These are phyloP conservation scores for Heritiera littoralis DNA, from an alignment of 345 rosid species.

Conservation along the genomic window DNA sequence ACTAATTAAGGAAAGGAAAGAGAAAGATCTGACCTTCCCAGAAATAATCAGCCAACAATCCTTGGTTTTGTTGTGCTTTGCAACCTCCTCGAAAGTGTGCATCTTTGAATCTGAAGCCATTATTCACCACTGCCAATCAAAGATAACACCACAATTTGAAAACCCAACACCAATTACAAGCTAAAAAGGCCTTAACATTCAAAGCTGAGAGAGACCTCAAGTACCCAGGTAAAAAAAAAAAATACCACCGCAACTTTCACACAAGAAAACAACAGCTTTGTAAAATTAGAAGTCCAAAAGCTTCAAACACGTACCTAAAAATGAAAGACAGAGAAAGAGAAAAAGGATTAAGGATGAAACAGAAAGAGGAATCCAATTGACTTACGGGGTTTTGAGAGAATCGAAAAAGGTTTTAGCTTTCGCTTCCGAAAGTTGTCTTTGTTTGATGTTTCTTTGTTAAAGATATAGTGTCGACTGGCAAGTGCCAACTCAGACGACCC, in stretches of 20 bases:
- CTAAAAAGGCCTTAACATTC: not conserved
- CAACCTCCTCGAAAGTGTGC: constrained; percentile 63
- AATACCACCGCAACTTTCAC: no score
- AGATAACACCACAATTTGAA: constrained; percentile 18
- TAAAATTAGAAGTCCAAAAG: not conserved
- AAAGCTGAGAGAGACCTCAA: not conserved
- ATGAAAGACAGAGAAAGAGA: not conserved
- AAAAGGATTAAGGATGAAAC: constrained; percentile 12
- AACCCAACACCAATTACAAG: constrained; percentile 20
- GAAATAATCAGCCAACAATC: constrained; percentile 89
- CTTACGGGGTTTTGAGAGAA: constrained; percentile 4
- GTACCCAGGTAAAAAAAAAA: not conserved
- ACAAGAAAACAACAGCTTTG: not conserved
- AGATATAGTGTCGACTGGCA: no score
- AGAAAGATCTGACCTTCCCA: constrained; percentile 69
- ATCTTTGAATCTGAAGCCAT: constrained; percentile 73
- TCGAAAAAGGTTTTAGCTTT: not conserved
- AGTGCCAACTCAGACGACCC: not conserved
- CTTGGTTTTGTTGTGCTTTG: constrained; percentile 68
- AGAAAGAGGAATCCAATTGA: constrained; percentile 11
- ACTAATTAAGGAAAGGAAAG: not conserved
- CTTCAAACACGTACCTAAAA: not conserved
- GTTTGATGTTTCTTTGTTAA: no score
- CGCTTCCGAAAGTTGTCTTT: not conserved
- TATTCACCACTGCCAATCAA: constrained; percentile 31